Percentiles rank a stretch among this genome's conserved stretches.
Conservation (phyloP, 805 yeast species). For the Candida pini region DNA sequence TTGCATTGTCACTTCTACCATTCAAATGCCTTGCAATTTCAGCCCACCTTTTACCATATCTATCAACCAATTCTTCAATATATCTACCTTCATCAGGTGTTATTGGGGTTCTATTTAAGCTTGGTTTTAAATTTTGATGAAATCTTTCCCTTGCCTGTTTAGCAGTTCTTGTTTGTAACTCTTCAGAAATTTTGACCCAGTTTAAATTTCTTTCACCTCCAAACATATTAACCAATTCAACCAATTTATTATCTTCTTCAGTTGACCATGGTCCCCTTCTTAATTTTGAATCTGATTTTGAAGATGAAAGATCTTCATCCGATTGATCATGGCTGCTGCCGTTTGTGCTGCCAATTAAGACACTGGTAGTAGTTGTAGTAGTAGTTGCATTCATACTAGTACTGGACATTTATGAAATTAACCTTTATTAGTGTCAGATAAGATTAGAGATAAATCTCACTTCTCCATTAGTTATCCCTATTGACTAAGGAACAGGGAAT, state of each 20-base stretch:
- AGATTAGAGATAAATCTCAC: too few species aligned
- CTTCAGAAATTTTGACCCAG: constrained; percentile 82
- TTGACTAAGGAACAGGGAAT: too few species aligned
- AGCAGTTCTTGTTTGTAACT: constrained; percentile 73
- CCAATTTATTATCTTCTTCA: constrained; percentile 68
- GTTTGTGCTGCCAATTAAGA: too few species aligned
- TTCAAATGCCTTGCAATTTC: constrained; percentile 84
- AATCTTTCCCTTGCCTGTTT: constrained; percentile 90
- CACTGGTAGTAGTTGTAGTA: too few species aligned
- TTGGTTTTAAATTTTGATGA: constrained; percentile 86
- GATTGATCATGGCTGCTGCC: too few species aligned
- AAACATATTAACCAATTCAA: constrained; percentile 61
- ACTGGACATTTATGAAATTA: too few species aligned
- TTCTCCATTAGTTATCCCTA: too few species aligned
- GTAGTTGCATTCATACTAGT: too few species aligned
- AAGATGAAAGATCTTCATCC: too few species aligned
- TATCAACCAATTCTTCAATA: constrained; percentile 72
- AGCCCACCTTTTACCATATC: constrained; percentile 90
- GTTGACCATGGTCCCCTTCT: constrained; percentile 89
- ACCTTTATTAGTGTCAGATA: too few species aligned
- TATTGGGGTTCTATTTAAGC: constrained; percentile 75
- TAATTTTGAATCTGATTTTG: constrained; percentile 16
- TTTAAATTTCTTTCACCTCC: constrained; percentile 61
- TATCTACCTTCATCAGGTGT: constrained; percentile 76
- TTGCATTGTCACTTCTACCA: constrained; percentile 86